Conservation (phyloP, 768 basidiomycete species). For the Fibroporia radiculosa region DNA sequence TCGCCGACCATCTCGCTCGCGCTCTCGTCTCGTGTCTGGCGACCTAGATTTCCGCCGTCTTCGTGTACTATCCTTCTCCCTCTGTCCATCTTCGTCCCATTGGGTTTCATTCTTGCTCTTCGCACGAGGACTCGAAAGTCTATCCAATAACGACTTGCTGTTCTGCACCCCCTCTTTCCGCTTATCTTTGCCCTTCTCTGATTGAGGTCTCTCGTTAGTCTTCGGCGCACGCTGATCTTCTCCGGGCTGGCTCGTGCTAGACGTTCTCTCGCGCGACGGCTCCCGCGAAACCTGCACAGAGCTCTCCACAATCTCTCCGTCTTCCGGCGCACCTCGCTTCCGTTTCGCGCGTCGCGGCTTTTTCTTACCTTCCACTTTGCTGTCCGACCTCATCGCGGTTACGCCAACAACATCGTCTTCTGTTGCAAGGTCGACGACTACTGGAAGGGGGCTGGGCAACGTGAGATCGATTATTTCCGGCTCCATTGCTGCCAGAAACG, state of each 20-base stretch:
- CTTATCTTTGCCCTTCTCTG: too few species aligned
- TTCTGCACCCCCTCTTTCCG: slow-evolving; percentile 1
- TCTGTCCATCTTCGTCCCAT: slow-evolving; percentile 1
- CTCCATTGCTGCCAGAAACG: neutral
- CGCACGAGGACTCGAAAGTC: slow-evolving; percentile 2
- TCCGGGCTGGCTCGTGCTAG: neutral
- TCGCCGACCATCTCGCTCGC: slow-evolving; percentile 1
- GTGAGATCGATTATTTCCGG: slow-evolving; percentile 21
- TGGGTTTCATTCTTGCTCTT: neutral
- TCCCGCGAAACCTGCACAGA: slow-evolving; percentile 11
- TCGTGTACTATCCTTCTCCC: neutral
- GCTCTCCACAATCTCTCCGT: slow-evolving; percentile 16
- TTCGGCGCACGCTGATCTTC: neutral
- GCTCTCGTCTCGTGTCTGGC: slow-evolving; percentile 4
- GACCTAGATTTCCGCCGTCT: slow-evolving; percentile 1
- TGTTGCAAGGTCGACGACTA: slow-evolving; percentile 17
- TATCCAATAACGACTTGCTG: slow-evolving; percentile 2
- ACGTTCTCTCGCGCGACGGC: slow-evolving; percentile 9
- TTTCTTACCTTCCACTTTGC: neutral
- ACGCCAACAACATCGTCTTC: slow-evolving; percentile 10
- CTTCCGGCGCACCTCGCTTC: slow-evolving; percentile 16
- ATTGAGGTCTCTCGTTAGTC: slow-evolving; percentile 1
- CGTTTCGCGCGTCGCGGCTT: neutral
- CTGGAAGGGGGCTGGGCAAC: slow-evolving; percentile 6
- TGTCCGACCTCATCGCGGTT: neutral